phyloP scores from a whole-genome alignment of 2,329 filamentous ascomycete species.

The Ascochyta fabae region DNA sequence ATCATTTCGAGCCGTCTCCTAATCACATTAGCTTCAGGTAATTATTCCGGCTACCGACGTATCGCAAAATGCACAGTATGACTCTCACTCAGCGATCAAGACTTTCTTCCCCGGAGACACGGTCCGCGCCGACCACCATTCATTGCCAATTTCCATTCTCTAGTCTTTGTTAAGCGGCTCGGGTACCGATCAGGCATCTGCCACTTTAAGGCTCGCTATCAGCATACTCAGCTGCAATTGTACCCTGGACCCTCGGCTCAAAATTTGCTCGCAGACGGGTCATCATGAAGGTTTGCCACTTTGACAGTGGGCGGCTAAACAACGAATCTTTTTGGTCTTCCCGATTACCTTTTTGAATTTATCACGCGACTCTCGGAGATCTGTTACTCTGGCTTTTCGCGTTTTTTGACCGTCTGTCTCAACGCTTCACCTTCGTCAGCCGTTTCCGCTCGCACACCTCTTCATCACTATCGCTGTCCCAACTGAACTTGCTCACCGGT shows the following conservation, averaged over 20 bases:
- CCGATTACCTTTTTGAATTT: background rate
- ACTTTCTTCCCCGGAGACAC: background rate
- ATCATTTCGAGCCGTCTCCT: background rate
- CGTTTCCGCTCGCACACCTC: background rate
- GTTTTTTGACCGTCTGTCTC: background rate
- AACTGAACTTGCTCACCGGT: slow-evolving; percentile 5
- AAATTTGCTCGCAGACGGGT: background rate
- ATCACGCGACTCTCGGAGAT: background rate
- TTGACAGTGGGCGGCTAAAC: background rate
- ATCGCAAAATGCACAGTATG: background rate
- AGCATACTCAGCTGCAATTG: no score
- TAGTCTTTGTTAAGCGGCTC: background rate
- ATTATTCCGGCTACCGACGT: background rate
- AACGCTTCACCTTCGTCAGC: background rate
- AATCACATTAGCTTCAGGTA: background rate
- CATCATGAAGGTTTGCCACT: background rate
- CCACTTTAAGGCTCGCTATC: background rate
- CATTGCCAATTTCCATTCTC: background rate
- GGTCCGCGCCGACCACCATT: background rate
- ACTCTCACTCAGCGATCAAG: background rate
- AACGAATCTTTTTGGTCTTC: background rate
- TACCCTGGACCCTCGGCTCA: background rate
- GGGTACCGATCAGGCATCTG: background rate
- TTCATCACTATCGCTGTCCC: slow-evolving; percentile 1
- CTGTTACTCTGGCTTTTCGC: background rate